Conservation (phyloP, 139 green algal species). For the Auxenochlorella protothecoides region DNA sequence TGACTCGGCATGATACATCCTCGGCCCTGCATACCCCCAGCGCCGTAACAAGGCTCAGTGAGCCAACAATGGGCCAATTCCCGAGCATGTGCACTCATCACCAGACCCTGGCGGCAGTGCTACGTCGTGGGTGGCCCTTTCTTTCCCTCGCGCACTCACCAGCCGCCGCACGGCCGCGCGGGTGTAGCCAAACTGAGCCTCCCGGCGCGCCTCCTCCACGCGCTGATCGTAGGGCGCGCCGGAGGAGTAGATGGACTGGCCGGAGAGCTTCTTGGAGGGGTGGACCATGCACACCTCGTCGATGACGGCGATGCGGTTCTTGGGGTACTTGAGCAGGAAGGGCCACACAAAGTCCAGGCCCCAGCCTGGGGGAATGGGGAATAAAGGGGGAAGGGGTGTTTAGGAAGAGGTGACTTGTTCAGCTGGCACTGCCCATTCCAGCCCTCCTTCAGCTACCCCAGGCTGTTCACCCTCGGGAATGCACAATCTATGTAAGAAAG, state of each 20-base stretch:
- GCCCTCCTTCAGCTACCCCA: too few species aligned
- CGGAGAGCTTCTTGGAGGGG: neutral
- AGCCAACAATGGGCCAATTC: too few species aligned
- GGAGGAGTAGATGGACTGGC: conserved; percentile 5
- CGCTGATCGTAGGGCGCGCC: neutral
- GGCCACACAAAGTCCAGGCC: conserved; percentile 21
- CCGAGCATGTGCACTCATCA: too few species aligned
- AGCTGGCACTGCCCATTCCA: neutral
- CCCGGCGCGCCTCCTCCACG: conserved; percentile 2
- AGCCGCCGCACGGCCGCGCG: neutral
- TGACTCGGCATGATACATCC: too few species aligned
- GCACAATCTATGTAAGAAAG: too few species aligned
- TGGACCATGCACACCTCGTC: conserved; percentile 20
- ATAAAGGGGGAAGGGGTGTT: too few species aligned
- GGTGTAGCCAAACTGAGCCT: conserved; percentile 2
- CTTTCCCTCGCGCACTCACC: too few species aligned
- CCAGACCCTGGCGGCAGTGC: too few species aligned
- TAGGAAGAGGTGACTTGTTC: neutral
- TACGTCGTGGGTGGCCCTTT: too few species aligned
- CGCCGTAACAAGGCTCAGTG: too few species aligned
- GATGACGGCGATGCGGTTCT: conserved; percentile 14
- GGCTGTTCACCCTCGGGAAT: too few species aligned
- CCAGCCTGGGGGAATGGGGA: neutral
- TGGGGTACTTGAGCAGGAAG: conserved; percentile 17
- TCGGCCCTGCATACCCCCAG: too few species aligned